phyloP scores from a whole-genome alignment of 345 rosid species.

The Eucalyptus coolabah region DNA sequence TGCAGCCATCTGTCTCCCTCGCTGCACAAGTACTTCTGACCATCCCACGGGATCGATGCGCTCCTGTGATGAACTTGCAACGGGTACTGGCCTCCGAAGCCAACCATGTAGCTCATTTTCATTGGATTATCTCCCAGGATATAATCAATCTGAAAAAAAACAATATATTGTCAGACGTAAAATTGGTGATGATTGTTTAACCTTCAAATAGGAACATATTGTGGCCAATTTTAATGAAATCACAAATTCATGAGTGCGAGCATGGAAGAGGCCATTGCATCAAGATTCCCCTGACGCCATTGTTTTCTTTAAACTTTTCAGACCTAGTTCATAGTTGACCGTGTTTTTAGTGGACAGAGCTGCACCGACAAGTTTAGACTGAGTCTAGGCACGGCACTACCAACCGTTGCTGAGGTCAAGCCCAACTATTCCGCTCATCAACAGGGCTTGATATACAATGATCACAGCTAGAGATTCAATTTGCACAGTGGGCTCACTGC shows the following conservation, averaged over 20 bases:
- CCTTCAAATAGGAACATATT: not conserved
- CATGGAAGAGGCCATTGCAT: not conserved
- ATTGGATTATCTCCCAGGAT: constrained; percentile 46
- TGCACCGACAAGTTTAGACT: not conserved
- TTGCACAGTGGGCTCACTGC: not conserved
- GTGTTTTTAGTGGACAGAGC: not conserved
- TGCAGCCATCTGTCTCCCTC: constrained; percentile 20
- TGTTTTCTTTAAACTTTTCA: not conserved
- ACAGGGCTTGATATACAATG: not conserved
- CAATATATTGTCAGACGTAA: not conserved
- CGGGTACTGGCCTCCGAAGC: constrained; percentile 37
- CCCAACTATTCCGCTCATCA: not conserved
- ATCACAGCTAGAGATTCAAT: not conserved
- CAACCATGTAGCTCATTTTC: constrained; percentile 54
- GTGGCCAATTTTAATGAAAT: not conserved
- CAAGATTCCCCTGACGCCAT: not conserved
- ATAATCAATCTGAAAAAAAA: constrained; percentile 18
- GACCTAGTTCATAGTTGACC: not conserved
- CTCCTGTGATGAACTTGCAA: constrained; percentile 42
- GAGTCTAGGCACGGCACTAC: not conserved
- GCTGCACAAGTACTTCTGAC: constrained; percentile 12
- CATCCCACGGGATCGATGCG: constrained; percentile 39
- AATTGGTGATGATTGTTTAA: not conserved
- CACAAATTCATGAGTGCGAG: not conserved
- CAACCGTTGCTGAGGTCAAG: not conserved